Conservation (phyloP, 805 yeast species). For the Wickerhamomyces mucosus region DNA sequence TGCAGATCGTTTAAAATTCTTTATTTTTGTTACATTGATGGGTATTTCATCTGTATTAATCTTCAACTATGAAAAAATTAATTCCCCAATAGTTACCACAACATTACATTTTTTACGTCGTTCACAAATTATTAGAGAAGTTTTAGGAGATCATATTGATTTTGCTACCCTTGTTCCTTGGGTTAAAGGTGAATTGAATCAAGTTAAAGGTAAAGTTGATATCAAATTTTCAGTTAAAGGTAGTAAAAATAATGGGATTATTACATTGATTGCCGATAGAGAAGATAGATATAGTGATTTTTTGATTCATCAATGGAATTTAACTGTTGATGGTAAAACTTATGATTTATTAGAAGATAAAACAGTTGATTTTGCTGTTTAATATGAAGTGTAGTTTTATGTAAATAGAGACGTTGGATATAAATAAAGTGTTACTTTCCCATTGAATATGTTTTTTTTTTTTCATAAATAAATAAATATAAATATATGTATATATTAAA, state of each 20-base stretch:
- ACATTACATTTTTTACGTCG: constrained; percentile 81
- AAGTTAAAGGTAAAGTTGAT: constrained; percentile 74
- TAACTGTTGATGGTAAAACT: constrained; percentile 35
- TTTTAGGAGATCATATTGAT: constrained; percentile 67
- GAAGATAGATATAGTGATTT: constrained; percentile 48
- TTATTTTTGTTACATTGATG: constrained; percentile 44
- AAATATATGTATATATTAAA: background rate
- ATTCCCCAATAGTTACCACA: constrained; percentile 82
- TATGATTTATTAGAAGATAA: constrained; percentile 43
- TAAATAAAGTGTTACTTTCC: no score
- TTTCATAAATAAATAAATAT: background rate
- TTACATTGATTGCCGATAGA: constrained; percentile 63
- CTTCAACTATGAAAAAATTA: constrained; percentile 87
- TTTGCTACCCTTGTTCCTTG: constrained; percentile 77
- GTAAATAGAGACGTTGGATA: no score
- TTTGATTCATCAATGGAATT: constrained; percentile 52
- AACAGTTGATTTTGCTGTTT: constrained; percentile 22
- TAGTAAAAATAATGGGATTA: constrained; percentile 43
- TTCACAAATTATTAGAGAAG: constrained; percentile 49
- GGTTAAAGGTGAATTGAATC: constrained; percentile 79
- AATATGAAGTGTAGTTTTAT: background rate
- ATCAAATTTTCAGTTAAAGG: constrained; percentile 68
- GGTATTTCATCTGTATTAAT: constrained; percentile 50
- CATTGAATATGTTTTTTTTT: no score
- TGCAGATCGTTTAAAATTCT: constrained; percentile 44